A percentile compares a stretch with the other conserved stretches of the same genome.
Conservation (phyloP, 2,329 filamentous ascomycete species). For the Pseudogymnoascus verrucosus region DNA sequence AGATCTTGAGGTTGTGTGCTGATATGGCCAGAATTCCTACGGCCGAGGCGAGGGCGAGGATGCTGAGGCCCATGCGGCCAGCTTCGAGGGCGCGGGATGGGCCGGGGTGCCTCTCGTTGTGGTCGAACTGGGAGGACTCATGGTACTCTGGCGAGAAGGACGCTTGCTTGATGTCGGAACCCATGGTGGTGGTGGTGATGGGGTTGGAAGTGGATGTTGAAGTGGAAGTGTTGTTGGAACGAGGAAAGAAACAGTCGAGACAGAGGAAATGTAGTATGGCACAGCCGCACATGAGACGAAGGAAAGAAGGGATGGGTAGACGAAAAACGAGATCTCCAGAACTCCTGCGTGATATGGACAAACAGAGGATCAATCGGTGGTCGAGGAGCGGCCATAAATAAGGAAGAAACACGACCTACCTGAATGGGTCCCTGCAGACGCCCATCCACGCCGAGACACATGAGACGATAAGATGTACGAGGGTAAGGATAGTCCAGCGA, state of each 20-base stretch:
- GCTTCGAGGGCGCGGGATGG: conserved; percentile 36
- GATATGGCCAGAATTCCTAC: conserved; percentile 47
- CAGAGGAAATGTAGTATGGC: conserved; percentile 19
- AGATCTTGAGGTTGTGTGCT: conserved; percentile 46
- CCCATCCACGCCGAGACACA: neutral
- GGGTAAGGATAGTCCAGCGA: neutral
- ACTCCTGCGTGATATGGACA: neutral
- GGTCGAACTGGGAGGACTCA: conserved; percentile 8
- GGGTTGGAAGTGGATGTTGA: neutral
- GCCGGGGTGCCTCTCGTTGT: conserved; percentile 17
- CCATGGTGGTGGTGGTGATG: neutral
- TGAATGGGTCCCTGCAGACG: neutral
- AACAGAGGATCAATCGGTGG: conserved; percentile 4
- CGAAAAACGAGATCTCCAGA: conserved; percentile 11
- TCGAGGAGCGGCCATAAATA: conserved; percentile 7
- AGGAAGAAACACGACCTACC: conserved; percentile 8
- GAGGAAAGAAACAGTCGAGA: neutral
- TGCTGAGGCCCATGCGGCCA: conserved; percentile 39
- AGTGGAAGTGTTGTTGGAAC: neutral
- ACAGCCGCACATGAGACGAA: conserved; percentile 17
- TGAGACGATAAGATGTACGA: conserved; percentile 5
- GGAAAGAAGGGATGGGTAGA: conserved; percentile 11
- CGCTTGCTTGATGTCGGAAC: conserved; percentile 4
- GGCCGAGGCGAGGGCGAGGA: conserved; percentile 42
- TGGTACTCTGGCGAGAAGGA: neutral